Evolutionary conservation across 2,329 filamentous ascomycete species (phyloP), one percentile per base, ranked within the genome.

Genomic region (Fusarium papillatum): DNA sequence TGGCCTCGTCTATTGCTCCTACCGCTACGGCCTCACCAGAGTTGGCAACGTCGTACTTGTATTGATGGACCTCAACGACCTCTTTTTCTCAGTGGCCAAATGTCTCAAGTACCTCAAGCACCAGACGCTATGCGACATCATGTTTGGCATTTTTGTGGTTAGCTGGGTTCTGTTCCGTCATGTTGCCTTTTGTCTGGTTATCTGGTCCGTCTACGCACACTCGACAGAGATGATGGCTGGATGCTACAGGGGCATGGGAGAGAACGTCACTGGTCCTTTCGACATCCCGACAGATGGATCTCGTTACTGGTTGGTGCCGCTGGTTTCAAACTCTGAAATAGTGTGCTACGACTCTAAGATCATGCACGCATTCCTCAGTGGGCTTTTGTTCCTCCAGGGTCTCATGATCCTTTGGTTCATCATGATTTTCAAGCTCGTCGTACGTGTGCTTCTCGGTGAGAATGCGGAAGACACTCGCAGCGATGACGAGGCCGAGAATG

Each of bases 21-120:
- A 98, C 83, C 91, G 92, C 75, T 98, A 97, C 83, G 93, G 96
- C 80, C 92, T 95, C 80, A 97, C 94, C 66, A 93, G 94, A 48
- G 95, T 98, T 16, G 96, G 95, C 64, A 96, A 96, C 79, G 89
- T 98, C 50, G 95, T 98, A 69, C 87, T 99, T 63, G 93, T 95
- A 63, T 89, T 98, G 75, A 98, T 98, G 95, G 97, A 99, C 81
- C 88, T 98, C 46, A 95, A 97, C 50, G 97, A 98, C 81, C 92
- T 19, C 78, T 82, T 76, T 7, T 74, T 76, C 14, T 86, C 90
- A 93, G 96, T 14, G 4, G 97, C 97, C 74, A 99, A 99, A 84
- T 95, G 96, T 79, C 90, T 98, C 75, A 98, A 98, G 83, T 99
- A 98, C 82, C 86, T 96, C 65, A 93, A 93, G 72, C 95, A 90